Conservation (phyloP, 164 flowering plant species). For the Saururus chinensis region DNA sequence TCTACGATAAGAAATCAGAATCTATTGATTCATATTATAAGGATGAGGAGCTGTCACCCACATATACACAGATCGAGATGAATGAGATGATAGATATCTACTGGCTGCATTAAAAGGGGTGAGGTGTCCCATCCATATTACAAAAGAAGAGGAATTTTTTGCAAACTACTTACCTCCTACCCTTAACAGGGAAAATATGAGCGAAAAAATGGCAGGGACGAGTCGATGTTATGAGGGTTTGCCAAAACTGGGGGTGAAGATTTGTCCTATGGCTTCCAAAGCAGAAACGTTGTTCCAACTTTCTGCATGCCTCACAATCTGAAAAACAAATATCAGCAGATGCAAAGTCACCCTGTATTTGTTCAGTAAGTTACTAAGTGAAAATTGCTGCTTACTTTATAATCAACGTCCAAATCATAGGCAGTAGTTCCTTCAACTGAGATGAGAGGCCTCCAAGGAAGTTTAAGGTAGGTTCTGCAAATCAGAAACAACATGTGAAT, state of each 20-base stretch:
- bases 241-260: constrained; percentile 50
- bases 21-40: no score
- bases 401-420: constrained; percentile 53
- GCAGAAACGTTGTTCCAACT: constrained; percentile 74
- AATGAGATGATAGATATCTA: no score
- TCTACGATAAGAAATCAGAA: no score
- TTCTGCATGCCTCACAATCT: constrained; percentile 87
- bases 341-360: not conserved
- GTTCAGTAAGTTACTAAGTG: not conserved
- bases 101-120: no score
- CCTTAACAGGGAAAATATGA: no score
- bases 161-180: no score
- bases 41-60: no score
- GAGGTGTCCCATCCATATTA: no score
- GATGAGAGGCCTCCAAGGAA: constrained; percentile 91
- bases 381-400: constrained; percentile 34
- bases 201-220: no score
- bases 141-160: no score
- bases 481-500: not conserved
- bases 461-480: constrained; percentile 76
- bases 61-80: no score
- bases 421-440: constrained; percentile 69
- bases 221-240: constrained; percentile 4
- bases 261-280: constrained; percentile 74
- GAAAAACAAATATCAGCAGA: constrained; percentile 5